These are phyloP conservation scores for Xylaria polymorpha DNA, from an alignment of 2,329 filamentous ascomycete genomes.

Conservation along the genomic window DNA sequence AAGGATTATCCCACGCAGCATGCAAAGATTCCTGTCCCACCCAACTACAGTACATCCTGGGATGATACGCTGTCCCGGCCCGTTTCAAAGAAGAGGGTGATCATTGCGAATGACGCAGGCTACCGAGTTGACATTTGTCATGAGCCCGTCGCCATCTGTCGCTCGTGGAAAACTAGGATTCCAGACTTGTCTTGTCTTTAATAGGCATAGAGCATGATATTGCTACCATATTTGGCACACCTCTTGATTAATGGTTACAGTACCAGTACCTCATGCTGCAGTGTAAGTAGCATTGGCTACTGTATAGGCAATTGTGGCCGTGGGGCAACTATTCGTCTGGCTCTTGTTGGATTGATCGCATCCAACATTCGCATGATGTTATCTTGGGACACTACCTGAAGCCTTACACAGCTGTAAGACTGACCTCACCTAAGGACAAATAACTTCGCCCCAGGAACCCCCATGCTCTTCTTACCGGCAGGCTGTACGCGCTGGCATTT, in stretches of 20 bases:
- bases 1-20: constrained; percentile 20
- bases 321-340: neutral
- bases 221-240: neutral
- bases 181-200: constrained; percentile 11
- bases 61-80: constrained; percentile 15
- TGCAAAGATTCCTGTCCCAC: constrained; percentile 11
- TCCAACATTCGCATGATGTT: constrained; percentile 4
- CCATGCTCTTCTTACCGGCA: neutral
- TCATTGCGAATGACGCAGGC: constrained; percentile 21
- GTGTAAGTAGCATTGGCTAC: neutral
- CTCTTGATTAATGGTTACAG: neutral
- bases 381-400: neutral
- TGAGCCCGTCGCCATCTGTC: constrained; percentile 7
- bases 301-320: neutral
- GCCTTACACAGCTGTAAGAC: neutral
- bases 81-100: constrained; percentile 33
- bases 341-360: constrained; percentile 7
- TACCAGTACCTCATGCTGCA: neutral
- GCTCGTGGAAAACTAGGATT: constrained; percentile 24
- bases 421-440: neutral
- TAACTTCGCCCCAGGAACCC: no score
- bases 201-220: neutral
- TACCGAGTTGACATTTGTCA: constrained; percentile 35
- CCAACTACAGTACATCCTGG: constrained; percentile 1
- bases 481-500: neutral